Base-by-base conservation (phyloP, 176 grass and related monocot species). In the Neostapfia colusana region DNA sequence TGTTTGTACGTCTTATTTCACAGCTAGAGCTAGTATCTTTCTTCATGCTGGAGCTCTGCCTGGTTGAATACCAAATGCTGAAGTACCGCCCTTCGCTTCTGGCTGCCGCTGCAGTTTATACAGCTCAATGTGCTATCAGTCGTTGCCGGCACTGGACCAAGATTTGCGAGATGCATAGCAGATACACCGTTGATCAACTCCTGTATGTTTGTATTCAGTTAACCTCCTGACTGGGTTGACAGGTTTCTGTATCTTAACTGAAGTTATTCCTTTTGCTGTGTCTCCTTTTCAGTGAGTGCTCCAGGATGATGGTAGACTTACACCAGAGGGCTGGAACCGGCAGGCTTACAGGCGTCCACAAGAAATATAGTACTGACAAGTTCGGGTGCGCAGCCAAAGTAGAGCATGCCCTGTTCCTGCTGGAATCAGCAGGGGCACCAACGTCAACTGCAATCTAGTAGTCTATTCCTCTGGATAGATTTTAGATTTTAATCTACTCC, bases 51-150 rank as follows among this genome's bases (percentile, higher is more conserved):
- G 89, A 99, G 89, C 89, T 99, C 34, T 88, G 82, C 66, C 72
- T 99, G 31, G 89, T 92, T 27, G 95, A 90, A 63, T 92, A 90
- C 49, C 70, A 92, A 55, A 99, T 95, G 91, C 84, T 99, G 49
- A 87, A 82, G 63, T 99, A 90, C 67, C 57, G 13, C 24, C 87
- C 95, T 73, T 95, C 87, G 2, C 85, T 92, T 78, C 85, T 99
- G 28, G 92, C 91, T 43, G 95, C 95, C 2, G 85, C 92, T 73
- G 89, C 95, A 0, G 64, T 95, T 65, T 95, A 90, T 79, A 99
- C 95, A 42, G 92, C 95, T 20, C 87, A 95, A 46, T 92, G 91
- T 76, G 80, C 87, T 83, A 79, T 99, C 60, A 88, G 10, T 70
- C 69, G 82, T 34, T 78, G 49, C 85, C 83, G 80, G 43, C 56